A percentile compares a stretch with the other conserved stretches of the same genome.
phyloP scores from a whole-genome alignment of 176 grass and related monocot species.

The Hsuehochloa calcarea region DNA sequence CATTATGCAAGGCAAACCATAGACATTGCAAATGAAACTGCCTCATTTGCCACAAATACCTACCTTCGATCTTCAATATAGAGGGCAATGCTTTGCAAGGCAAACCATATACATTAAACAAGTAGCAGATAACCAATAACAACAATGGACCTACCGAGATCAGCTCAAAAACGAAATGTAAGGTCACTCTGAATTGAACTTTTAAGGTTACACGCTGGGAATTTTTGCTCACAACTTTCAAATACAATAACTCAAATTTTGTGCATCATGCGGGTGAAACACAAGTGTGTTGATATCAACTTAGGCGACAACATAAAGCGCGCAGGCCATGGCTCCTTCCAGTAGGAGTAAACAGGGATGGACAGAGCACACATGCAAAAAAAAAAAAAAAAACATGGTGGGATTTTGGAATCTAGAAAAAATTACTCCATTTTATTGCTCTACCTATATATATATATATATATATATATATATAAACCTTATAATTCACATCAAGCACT shows the following conservation, averaged over 20 bases:
- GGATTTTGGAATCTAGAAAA: background rate
- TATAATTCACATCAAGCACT: background rate
- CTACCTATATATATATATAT: background rate
- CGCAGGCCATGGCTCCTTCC: background rate
- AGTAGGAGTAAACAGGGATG: background rate
- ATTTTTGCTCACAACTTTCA: background rate
- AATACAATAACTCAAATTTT: background rate
- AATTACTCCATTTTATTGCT: conserved; percentile 16
- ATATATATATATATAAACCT: too few species aligned
- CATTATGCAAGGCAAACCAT: too few species aligned
- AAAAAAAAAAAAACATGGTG: background rate
- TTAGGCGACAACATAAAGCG: background rate
- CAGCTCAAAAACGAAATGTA: background rate
- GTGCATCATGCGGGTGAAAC: background rate
- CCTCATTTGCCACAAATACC: background rate
- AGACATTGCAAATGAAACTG: background rate
- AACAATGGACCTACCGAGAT: background rate
- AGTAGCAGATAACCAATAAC: background rate
- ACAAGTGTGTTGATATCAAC: background rate
- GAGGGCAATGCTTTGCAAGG: background rate
- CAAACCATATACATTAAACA: background rate
- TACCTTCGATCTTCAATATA: background rate
- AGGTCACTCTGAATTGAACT: background rate
- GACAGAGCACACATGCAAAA: background rate
- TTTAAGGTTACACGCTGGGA: background rate